These are phyloP conservation scores for Didymella sp. DNA, from an alignment of 2,329 filamentous ascomycete species.

Conservation along the genomic window DNA sequence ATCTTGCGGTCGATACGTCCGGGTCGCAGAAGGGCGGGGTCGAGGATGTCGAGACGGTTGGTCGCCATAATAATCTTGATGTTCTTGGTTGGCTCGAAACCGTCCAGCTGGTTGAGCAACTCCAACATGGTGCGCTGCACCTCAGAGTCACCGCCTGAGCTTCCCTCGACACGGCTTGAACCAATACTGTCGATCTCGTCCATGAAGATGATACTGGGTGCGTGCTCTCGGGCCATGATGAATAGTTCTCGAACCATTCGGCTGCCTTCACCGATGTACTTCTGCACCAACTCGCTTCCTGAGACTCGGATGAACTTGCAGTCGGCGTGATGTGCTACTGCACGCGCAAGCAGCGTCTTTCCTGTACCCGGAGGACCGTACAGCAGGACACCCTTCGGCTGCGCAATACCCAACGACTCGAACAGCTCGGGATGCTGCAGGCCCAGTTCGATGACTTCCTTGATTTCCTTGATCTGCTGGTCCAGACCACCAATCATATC, in stretches of 20 bases:
- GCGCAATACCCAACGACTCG: conserved; percentile 97
- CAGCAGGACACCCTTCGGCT: conserved; percentile 95
- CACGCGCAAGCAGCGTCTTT: conserved; percentile 93
- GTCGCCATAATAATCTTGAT: conserved; percentile 99
- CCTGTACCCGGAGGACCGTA: conserved; percentile 97
- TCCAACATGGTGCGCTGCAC: conserved; percentile 99
- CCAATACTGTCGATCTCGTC: conserved; percentile 99
- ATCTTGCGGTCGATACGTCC: conserved; percentile 98
- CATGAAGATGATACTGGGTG: conserved; percentile 99
- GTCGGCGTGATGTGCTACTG: conserved; percentile 96
- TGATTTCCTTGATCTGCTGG: conserved; percentile 99
- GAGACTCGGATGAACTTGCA: conserved; percentile 99
- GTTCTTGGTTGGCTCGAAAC: conserved; percentile 98
- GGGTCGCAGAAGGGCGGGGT: conserved; percentile 92
- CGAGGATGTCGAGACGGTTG: conserved; percentile 95
- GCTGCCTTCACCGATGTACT: conserved; percentile 98
- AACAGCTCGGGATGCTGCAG: conserved; percentile 98
- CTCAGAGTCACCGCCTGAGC: conserved; percentile 93
- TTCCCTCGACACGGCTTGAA: conserved; percentile 94
- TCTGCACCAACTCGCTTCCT: conserved; percentile 95
- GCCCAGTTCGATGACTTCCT: conserved; percentile 98
- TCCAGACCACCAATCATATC: conserved; percentile 99
- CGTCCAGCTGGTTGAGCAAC: conserved; percentile 95
- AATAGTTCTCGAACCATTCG: conserved; percentile 99
- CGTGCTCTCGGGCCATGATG: conserved; percentile 98